These are phyloP conservation scores for Metarhizium guizhouense DNA, from an alignment of 2,329 filamentous ascomycete genomes.

Conservation along the genomic window DNA sequence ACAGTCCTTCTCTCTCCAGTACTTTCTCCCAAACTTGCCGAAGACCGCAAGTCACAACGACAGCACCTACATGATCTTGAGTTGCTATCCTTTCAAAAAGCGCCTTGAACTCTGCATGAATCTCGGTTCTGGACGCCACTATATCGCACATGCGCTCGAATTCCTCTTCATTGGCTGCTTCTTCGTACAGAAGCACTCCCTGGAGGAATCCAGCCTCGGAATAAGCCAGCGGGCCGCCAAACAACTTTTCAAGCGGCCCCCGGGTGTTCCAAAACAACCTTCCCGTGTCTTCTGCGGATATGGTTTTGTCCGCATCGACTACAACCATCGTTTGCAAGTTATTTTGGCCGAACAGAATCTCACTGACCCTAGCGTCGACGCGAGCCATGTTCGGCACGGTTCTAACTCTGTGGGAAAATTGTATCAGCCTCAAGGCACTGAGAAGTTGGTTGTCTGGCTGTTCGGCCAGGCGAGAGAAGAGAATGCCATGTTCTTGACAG, in stretches of 20 bases:
- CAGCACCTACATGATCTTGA: conserved; percentile 28
- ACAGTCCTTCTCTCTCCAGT: conserved; percentile 32
- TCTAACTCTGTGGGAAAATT: conserved; percentile 4
- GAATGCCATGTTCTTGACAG: conserved; percentile 35
- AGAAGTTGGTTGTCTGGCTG: background rate
- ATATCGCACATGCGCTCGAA: conserved; percentile 37
- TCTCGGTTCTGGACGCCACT: conserved; percentile 29
- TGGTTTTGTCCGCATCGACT: conserved; percentile 49
- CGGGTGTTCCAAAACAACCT: conserved; percentile 37
- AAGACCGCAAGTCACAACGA: conserved; percentile 49
- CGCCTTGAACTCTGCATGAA: conserved; percentile 38
- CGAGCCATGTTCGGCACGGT: conserved; percentile 28
- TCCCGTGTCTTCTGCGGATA: conserved; percentile 41
- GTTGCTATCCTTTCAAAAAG: conserved; percentile 28
- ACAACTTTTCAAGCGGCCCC: conserved; percentile 32
- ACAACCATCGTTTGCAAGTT: conserved; percentile 38
- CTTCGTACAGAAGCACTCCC: conserved; percentile 42
- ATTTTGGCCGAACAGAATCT: conserved; percentile 14
- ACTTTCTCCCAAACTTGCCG: conserved; percentile 46
- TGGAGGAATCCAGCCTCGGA: conserved; percentile 47
- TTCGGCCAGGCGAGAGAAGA: conserved; percentile 28
- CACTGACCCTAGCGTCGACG: conserved; percentile 19
- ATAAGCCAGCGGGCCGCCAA: conserved; percentile 37
- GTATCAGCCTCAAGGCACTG: conserved; percentile 5
- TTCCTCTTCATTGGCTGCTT: conserved; percentile 21